Conservation (phyloP, 1,284 basidiomycete genomes). For the Irpex sp. region DNA sequence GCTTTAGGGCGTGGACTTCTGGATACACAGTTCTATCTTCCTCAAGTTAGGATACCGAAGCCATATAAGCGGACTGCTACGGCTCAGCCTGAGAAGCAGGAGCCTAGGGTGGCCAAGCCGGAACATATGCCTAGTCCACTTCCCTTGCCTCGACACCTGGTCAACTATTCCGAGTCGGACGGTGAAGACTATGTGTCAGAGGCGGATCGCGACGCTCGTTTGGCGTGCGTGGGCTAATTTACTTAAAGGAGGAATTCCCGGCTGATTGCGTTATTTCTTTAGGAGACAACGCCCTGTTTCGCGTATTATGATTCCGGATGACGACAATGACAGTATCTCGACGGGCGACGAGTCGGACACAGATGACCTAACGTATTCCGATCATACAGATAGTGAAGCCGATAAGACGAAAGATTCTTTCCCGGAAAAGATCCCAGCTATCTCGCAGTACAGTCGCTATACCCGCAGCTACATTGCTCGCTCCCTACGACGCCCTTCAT, state of each 20-base stretch:
- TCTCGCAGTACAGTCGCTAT: constrained; percentile 20
- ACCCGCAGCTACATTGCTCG: constrained; percentile 27
- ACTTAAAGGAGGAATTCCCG: background rate
- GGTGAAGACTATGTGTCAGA: constrained; percentile 55
- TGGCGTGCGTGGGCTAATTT: constrained; percentile 44
- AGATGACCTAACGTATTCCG: constrained; percentile 37
- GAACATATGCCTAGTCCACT: background rate
- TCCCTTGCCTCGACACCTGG: background rate
- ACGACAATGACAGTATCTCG: constrained; percentile 50
- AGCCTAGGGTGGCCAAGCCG: background rate
- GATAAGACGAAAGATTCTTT: constrained; percentile 8
- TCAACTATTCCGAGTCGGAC: constrained; percentile 56
- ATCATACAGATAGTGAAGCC: constrained; percentile 5
- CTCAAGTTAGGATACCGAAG: constrained; percentile 20
- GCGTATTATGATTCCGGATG: constrained; percentile 17
- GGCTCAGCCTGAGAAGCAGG: background rate
- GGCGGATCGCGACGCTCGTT: constrained; percentile 57
- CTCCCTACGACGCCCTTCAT: constrained; percentile 24
- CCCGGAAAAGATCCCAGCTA: constrained; percentile 12
- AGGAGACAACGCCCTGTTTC: constrained; percentile 47
- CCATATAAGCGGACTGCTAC: background rate
- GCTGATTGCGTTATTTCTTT: background rate
- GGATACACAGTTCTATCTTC: constrained; percentile 46
- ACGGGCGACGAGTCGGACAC: constrained; percentile 76
- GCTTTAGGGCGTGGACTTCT: constrained; percentile 20